A percentile compares a stretch with the other conserved stretches of the same genome.
phyloP scores from a whole-genome alignment of 139 green algal genomes.

The Tetraselmis striata region DNA sequence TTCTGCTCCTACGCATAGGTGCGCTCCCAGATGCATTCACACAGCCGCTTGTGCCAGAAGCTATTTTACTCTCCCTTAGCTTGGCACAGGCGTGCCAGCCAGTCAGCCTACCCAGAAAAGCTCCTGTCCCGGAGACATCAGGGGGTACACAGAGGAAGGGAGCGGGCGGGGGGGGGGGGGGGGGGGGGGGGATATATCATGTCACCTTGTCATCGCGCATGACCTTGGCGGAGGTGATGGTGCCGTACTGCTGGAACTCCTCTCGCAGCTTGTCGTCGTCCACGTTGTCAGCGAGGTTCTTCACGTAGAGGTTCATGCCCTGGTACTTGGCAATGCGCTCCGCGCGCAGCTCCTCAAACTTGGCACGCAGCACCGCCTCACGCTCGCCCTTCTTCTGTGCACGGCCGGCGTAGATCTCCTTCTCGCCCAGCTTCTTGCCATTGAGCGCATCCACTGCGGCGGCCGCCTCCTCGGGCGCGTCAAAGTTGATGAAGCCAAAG shows the following conservation, averaged over 20 bases:
- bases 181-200: too few relatives aligned
- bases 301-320: constrained; percentile 92
- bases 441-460: constrained; percentile 71
- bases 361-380: constrained; percentile 43
- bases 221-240: constrained; percentile 81
- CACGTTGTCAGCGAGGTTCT: constrained; percentile 79
- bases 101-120: too few relatives aligned
- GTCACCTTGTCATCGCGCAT: constrained; percentile 4
- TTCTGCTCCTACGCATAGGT: too few relatives aligned
- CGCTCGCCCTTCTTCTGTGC: constrained; percentile 92
- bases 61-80: too few relatives aligned
- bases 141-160: too few relatives aligned
- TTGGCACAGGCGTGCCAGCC: too few relatives aligned
- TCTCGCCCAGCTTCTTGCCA: constrained; percentile 59
- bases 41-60: too few relatives aligned
- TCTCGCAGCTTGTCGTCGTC: constrained; percentile 57
- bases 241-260: constrained; percentile 56
- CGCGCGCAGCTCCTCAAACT: constrained; percentile 57
- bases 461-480: constrained; percentile 52
- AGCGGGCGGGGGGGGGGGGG: background rate
- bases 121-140: too few relatives aligned
- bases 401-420: constrained; percentile 42
- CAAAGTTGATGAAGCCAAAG: constrained; percentile 94
- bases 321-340: constrained; percentile 70
- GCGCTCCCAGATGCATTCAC: too few relatives aligned